phyloP scores from a whole-genome alignment of 805 yeast species.

The Ogataea haglerorum region DNA sequence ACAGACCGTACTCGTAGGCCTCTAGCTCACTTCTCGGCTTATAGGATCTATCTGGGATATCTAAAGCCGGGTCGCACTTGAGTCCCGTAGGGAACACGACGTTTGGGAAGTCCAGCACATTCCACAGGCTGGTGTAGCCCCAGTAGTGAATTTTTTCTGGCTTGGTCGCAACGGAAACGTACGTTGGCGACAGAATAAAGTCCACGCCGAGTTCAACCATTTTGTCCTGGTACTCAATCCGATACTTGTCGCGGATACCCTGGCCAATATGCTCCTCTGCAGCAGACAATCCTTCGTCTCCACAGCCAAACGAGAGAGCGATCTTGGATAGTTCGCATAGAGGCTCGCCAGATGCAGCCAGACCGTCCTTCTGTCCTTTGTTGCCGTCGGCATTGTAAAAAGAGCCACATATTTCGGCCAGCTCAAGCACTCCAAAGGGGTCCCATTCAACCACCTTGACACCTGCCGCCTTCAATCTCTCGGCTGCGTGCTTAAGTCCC shows the following conservation, averaged over 20 bases:
- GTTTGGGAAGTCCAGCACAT: conserved; percentile 63
- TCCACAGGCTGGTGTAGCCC: conserved; percentile 73
- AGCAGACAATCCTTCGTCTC: conserved; percentile 42
- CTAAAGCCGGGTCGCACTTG: conserved; percentile 38
- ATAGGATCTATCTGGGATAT: conserved; percentile 18
- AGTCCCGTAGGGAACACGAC: conserved; percentile 58
- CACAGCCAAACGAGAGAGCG: conserved; percentile 52
- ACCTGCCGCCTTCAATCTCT: conserved; percentile 53
- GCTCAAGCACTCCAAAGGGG: conserved; percentile 51
- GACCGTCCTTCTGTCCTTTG: conserved; percentile 41
- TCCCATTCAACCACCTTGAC: conserved; percentile 50
- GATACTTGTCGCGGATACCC: conserved; percentile 47
- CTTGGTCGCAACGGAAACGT: conserved; percentile 63
- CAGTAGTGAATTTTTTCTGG: conserved; percentile 60
- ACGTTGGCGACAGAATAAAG: conserved; percentile 59
- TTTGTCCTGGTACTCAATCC: conserved; percentile 47
- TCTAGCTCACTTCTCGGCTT: conserved; percentile 27
- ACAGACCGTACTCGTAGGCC: conserved; percentile 32
- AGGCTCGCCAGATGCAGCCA: conserved; percentile 66
- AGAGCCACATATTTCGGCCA: conserved; percentile 48
- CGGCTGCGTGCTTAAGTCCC: conserved; percentile 46
- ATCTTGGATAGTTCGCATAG: conserved; percentile 51
- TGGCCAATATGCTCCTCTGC: conserved; percentile 48
- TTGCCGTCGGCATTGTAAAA: conserved; percentile 66
- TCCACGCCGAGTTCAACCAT: conserved; percentile 55